Base-by-base conservation (phyloP, 2,329 filamentous ascomycete species). In the Blumeria hordei region DNA sequence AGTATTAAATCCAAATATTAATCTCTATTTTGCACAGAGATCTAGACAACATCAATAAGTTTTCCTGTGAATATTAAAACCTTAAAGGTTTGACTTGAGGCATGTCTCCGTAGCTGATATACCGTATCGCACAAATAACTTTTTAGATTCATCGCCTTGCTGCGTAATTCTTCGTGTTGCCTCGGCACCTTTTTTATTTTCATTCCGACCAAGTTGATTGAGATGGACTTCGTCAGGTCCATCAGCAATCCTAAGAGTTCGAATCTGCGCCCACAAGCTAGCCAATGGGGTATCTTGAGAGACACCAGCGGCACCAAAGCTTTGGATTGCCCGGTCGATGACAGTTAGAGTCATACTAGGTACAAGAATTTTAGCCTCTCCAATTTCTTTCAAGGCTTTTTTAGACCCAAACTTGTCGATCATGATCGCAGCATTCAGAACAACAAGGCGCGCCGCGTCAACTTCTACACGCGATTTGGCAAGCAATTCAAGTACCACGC, bases 141-240 rank as follows among this genome's bases (percentile, higher is more conserved):
- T 72, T 62, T 77, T 76, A 14, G 81, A 76, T 71, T 75, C 80
- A 63, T 72, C 69, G 66, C 72, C 74, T 71, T 90, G 85, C 64
- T 69, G 71, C 61, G 74, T 69, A 56, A 88, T 79, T 64, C 75
- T 75, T 58, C 73, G 71, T 45, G 80, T 72, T 50, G 80, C 74
- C 60, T 74, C 76, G 59, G 70, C 66, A 56, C 78, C 81, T 60
- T 77, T 75, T 68, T 76, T 83, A 67, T 87, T 88, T 74, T 92
- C 85, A 61, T 87, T 87, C 61, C 75, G 74, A 14, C 85, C 85
- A 71, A 92, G 72, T 70, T 92, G 85, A 67, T 85, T 73, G 60
- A 88, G 69, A 68, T 93, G 92, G 58, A 96, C 92, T 77, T 98
- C 92, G 69, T 98, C 92, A 0, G 92, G 92, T 0, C 92, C 92